Base-by-base conservation (phyloP, 768 basidiomycete genomes). In the Lyophyllum shimeji region DNA sequence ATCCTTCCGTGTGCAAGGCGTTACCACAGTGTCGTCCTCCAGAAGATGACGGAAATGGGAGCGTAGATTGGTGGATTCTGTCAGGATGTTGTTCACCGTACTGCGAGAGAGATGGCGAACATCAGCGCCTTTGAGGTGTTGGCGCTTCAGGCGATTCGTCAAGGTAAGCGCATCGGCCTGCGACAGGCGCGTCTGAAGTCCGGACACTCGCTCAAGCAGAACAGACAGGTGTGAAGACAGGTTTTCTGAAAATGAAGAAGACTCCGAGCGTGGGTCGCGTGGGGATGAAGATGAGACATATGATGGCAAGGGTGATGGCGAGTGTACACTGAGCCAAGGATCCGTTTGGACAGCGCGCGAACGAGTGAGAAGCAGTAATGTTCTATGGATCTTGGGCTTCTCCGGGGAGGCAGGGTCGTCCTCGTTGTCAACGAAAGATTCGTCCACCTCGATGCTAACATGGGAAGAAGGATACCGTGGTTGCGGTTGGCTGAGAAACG, bases 111-210 rank as follows among this genome's bases (percentile, higher is more conserved):
- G 79, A 67, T 97, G 89, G 27, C 85, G 82, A 27, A 98, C 81
- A 61, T 97, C 94, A 8, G 93, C 89, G 21, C 88, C 89, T 56
- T 82, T 82, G 18, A 98, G 78, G 63, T 95, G 85, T 62, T 98
- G 95, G 53, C 94, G 87, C 71, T 93, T 95, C 24, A 98, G 76
- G 24, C 97, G 86, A 60, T 90, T 90, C 29, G 92, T 93, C 40
- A 98, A 76, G 1, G 93, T 94, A 20, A 88, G 77, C 1, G 95
- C 87, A 62, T 98, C 95, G 0, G 95, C 87, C 59, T 89, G 82
- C 24, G 78, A 75, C 55, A 95, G 78, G 27, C 77, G 74, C 58
- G 67, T 75, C 43, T 78, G 63, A 2, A 98, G 73, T 24, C 78
- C 75, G 23, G 76, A 69, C 46, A 89, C 75, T 55, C 90, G 85